Evolutionary conservation across 176 grass and related monocot species (phyloP).

Genomic region (Carex pumila): DNA sequence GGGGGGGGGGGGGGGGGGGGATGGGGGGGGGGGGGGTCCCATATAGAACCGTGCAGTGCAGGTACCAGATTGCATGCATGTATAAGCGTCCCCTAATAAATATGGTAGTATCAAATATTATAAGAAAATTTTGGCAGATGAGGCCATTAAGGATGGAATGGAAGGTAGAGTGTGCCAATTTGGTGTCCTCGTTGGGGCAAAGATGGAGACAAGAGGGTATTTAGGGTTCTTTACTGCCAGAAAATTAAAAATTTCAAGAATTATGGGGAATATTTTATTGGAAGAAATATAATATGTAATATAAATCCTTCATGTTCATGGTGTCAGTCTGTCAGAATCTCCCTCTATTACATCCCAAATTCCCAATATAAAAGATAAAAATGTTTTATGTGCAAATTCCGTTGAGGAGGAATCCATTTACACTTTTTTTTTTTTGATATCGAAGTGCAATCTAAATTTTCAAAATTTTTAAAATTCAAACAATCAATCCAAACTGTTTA

Average conservation of each 20-base stretch:
- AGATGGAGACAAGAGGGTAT: background rate
- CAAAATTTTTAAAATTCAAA: too few species aligned
- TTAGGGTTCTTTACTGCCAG: background rate
- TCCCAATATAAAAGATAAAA: background rate
- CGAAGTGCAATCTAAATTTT: too few species aligned
- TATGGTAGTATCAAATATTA: background rate
- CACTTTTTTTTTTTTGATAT: too few species aligned
- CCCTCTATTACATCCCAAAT: background rate
- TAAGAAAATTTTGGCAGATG: background rate
- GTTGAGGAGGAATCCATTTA: too few species aligned
- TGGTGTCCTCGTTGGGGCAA: background rate
- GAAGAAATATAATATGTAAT: background rate
- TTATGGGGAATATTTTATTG: background rate
- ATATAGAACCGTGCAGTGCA: background rate
- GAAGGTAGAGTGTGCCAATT: slow-evolving; percentile 3
- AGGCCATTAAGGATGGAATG: background rate
- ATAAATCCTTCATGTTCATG: background rate
- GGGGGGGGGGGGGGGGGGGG: background rate
- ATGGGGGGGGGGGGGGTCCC: background rate
- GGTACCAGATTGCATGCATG: background rate
- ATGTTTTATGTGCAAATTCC: too few species aligned
- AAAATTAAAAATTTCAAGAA: background rate
- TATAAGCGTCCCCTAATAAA: background rate
- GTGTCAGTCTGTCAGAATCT: background rate
- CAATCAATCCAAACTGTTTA: too few species aligned